These are phyloP conservation scores for Nepenthes gracilis DNA, from an alignment of 148 eudicot genomes.

Conservation along the genomic window DNA sequence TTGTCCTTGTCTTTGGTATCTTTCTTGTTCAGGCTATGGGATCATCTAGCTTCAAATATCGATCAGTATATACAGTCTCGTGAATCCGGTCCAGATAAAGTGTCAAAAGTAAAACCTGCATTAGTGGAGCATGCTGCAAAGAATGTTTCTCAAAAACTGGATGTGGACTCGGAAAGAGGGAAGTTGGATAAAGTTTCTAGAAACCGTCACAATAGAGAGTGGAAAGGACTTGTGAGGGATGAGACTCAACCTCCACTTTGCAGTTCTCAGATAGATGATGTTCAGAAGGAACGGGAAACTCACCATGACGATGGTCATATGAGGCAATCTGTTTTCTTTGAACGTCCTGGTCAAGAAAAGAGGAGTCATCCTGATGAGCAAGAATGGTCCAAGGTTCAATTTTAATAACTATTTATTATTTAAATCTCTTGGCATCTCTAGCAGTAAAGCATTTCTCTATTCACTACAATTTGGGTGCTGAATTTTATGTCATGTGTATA, in stretches of 20 bases:
- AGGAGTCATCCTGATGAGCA: conserved; percentile 48
- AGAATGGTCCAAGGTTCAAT: conserved; percentile 35
- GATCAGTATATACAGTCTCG: conserved; percentile 39
- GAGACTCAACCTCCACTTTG: conserved; percentile 38
- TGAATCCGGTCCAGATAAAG: conserved; percentile 26
- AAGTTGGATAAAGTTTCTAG: conserved; percentile 23
- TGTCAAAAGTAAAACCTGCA: conserved; percentile 15
- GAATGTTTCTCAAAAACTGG: conserved; percentile 20
- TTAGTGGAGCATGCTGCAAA: conserved; percentile 13
- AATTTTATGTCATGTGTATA: no score
- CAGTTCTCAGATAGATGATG: conserved; percentile 19
- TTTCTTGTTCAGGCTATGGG: conserved; percentile 71
- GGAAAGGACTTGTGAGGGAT: conserved; percentile 50
- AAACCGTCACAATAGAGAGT: conserved; percentile 47
- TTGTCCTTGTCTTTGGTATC: not conserved
- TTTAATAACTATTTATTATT: not conserved
- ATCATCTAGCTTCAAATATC: conserved; percentile 66
- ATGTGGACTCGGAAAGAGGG: conserved; percentile 30
- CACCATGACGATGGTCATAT: conserved; percentile 15
- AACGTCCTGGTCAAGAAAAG: conserved; percentile 35
- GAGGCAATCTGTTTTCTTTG: conserved; percentile 37
- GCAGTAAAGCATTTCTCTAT: no score
- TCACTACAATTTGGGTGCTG: no score
- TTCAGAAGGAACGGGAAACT: conserved; percentile 15
- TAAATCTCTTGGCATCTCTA: no score